Percentiles rank a stretch among this genome's conserved stretches.
Conservation (phyloP, 1,139 yeast species). For the Pichia terricola region DNA sequence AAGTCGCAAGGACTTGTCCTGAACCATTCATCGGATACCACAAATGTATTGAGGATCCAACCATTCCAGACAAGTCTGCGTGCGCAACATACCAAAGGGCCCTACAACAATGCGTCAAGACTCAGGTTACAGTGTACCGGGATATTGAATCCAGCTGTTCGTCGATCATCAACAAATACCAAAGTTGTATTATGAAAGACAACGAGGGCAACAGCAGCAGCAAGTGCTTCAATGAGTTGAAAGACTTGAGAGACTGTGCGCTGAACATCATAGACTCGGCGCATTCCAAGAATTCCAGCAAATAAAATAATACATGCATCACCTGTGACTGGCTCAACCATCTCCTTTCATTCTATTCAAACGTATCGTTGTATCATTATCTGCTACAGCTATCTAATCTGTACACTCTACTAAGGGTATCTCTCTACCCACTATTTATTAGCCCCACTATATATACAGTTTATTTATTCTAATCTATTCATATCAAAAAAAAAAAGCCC, state of each 20-base stretch:
- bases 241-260: constrained; percentile 19
- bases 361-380: too few relatives aligned
- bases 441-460: too few relatives aligned
- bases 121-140: constrained; percentile 54
- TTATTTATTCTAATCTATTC: too few relatives aligned
- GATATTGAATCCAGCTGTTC: constrained; percentile 52
- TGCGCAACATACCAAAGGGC: constrained; percentile 44
- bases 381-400: too few relatives aligned
- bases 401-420: too few relatives aligned
- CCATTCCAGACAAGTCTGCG: constrained; percentile 28
- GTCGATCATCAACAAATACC: constrained; percentile 47
- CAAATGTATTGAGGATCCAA: constrained; percentile 45
- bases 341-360: too few relatives aligned
- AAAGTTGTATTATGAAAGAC: constrained; percentile 38
- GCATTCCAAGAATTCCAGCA: background rate
- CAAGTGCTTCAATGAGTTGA: constrained; percentile 17
- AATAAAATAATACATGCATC: background rate
- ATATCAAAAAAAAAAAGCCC: too few relatives aligned
- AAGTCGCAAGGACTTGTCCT: constrained; percentile 58
- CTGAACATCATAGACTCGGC: constrained; percentile 6
- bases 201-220: constrained; percentile 15
- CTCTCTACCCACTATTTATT: too few relatives aligned
- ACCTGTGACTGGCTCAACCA: too few relatives aligned
- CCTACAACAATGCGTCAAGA: constrained; percentile 48
- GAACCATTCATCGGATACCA: constrained; percentile 55